Conservation (phyloP, 257 asterid genomes). For the Linaria vulgaris region DNA sequence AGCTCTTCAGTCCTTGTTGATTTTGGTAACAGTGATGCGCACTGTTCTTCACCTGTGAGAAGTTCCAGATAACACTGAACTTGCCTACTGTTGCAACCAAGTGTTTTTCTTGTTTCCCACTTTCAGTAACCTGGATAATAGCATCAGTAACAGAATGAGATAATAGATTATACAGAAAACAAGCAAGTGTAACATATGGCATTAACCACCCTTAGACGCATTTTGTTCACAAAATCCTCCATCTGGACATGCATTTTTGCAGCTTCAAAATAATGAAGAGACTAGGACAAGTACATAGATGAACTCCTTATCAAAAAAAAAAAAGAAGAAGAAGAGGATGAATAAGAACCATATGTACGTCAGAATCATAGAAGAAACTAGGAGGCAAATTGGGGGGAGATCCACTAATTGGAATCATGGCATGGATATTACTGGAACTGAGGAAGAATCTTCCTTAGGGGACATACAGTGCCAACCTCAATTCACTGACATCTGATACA, state of each 20-base stretch:
- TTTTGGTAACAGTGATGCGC: slow-evolving; percentile 81
- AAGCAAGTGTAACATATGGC: neutral
- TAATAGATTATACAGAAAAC: neutral
- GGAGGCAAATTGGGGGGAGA: neutral
- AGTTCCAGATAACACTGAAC: slow-evolving; percentile 88
- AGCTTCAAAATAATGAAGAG: neutral
- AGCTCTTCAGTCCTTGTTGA: slow-evolving; percentile 97
- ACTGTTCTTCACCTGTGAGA: slow-evolving; percentile 96
- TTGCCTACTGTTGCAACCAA: slow-evolving; percentile 96
- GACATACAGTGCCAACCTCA: neutral
- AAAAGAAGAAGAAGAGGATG: too few relatives aligned
- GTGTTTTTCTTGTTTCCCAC: slow-evolving; percentile 95
- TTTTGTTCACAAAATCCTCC: neutral
- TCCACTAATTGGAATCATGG: too few relatives aligned
- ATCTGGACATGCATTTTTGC: neutral
- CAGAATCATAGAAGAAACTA: neutral
- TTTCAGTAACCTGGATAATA: slow-evolving; percentile 83
- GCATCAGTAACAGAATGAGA: neutral
- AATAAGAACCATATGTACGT: neutral
- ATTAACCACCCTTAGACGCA: neutral
- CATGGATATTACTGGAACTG: neutral
- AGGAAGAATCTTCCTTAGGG: neutral
- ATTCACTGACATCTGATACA: neutral
- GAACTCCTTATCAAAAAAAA: neutral
- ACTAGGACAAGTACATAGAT: neutral